Conservation (phyloP, 129 eudicot genomes). For the Pulicaria dysenterica region DNA sequence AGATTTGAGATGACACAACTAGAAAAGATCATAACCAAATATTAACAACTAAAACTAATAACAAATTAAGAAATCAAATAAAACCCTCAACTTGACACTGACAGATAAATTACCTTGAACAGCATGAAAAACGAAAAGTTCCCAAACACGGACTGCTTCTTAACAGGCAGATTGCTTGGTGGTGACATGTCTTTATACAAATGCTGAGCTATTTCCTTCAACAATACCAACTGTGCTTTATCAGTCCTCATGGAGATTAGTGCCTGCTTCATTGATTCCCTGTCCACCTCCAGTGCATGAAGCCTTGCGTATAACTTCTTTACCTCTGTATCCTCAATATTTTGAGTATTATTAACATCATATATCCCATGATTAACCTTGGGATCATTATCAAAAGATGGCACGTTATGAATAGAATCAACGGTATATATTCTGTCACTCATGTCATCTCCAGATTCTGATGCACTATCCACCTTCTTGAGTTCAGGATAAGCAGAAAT, state of each 20-base stretch:
- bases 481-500: conserved; percentile 32
- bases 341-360: conserved; percentile 50
- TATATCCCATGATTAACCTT: conserved; percentile 45
- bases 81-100: neutral
- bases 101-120: conserved; percentile 59
- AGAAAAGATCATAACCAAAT: conserved; percentile 1
- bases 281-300: conserved; percentile 95
- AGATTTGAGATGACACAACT: neutral
- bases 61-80: neutral
- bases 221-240: conserved; percentile 82
- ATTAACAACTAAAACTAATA: neutral
- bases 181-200: conserved; percentile 74
- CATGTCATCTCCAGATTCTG: conserved; percentile 76
- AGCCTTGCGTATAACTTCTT: conserved; percentile 80
- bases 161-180: conserved; percentile 47
- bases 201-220: conserved; percentile 88
- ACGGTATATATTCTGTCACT: conserved; percentile 77
- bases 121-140: conserved; percentile 53
- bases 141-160: conserved; percentile 54
- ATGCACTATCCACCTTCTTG: conserved; percentile 57
- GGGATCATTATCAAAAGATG: conserved; percentile 41
- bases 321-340: conserved; percentile 59
- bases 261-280: conserved; percentile 96
- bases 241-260: conserved; percentile 87
- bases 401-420: conserved; percentile 66